Evolutionary conservation across 805 yeast species (phyloP).

Genomic region (Candida boleticola): DNA sequence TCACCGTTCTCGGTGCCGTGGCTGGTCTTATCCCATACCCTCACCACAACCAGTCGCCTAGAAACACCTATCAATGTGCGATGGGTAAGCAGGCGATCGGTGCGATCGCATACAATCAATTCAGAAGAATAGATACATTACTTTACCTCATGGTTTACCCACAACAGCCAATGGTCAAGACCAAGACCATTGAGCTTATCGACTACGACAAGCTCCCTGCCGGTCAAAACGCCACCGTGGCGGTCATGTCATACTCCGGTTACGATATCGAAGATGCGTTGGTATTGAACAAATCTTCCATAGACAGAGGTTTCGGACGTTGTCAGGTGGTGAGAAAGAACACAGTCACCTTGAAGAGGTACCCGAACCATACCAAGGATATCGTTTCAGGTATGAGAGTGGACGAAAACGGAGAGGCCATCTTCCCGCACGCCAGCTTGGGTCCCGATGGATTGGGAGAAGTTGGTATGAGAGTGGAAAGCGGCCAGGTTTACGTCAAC

Average conservation of each 20-base stretch:
- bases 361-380: slow-evolving; percentile 92
- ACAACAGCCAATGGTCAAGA: slow-evolving; percentile 98
- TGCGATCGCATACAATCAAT: slow-evolving; percentile 96
- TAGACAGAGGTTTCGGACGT: slow-evolving; percentile 96
- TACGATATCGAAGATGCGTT: slow-evolving; percentile 99
- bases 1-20: slow-evolving; percentile 88
- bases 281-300: slow-evolving; percentile 87
- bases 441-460: slow-evolving; percentile 97
- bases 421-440: slow-evolving; percentile 79
- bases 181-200: slow-evolving; percentile 92
- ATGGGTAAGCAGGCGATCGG: slow-evolving; percentile 99
- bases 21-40: slow-evolving; percentile 93
- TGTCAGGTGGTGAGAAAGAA: slow-evolving; percentile 94
- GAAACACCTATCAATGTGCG: slow-evolving; percentile 92
- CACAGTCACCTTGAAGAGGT: slow-evolving; percentile 83
- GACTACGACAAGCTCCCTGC: slow-evolving; percentile 97
- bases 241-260: slow-evolving; percentile 98
- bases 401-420: slow-evolving; percentile 75
- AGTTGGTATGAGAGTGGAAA: slow-evolving; percentile 85
- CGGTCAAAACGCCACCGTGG: slow-evolving; percentile 98
- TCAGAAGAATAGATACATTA: slow-evolving; percentile 90
- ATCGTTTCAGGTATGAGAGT: slow-evolving; percentile 88
- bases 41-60: slow-evolving; percentile 88
- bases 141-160: slow-evolving; percentile 97
- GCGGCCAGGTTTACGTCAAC: slow-evolving; percentile 92